Conservation (phyloP, 2,329 filamentous ascomycete genomes). For the Pseudogymnoascus sp. region DNA sequence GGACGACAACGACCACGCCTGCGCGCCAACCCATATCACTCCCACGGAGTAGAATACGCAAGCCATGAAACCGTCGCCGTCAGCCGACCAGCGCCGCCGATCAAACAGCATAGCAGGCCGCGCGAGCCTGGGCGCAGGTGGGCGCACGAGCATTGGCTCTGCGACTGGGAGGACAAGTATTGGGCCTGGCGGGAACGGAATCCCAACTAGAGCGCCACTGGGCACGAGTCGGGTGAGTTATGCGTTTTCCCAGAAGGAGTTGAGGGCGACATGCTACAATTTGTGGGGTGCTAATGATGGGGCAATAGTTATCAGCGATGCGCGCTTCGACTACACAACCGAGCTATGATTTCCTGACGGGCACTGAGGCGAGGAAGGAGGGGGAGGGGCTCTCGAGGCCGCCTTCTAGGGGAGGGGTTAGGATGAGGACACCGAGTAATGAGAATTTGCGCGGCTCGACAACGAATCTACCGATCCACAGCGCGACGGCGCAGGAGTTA, state of each 20-base stretch:
- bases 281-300: neutral
- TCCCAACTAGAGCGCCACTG: neutral
- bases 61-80: neutral
- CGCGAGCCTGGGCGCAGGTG: constrained; percentile 2
- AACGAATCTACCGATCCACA: constrained; percentile 32
- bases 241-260: rapidly evolving
- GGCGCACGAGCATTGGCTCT: neutral
- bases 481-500: constrained; percentile 33
- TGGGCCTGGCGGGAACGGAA: neutral
- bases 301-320: constrained; percentile 36
- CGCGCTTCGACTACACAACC: constrained; percentile 45
- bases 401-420: constrained; percentile 30
- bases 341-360: constrained; percentile 53
- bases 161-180: neutral
- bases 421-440: constrained; percentile 17
- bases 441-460: constrained; percentile 51
- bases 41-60: neutral
- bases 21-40: neutral
- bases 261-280: neutral
- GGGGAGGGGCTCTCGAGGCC: constrained; percentile 27
- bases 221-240: neutral
- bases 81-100: neutral
- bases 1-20: neutral
- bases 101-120: neutral
- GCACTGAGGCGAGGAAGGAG: constrained; percentile 34